These are phyloP conservation scores for Cladosporium sp. DNA, from an alignment of 2,329 filamentous ascomycete genomes.

Conservation along the genomic window DNA sequence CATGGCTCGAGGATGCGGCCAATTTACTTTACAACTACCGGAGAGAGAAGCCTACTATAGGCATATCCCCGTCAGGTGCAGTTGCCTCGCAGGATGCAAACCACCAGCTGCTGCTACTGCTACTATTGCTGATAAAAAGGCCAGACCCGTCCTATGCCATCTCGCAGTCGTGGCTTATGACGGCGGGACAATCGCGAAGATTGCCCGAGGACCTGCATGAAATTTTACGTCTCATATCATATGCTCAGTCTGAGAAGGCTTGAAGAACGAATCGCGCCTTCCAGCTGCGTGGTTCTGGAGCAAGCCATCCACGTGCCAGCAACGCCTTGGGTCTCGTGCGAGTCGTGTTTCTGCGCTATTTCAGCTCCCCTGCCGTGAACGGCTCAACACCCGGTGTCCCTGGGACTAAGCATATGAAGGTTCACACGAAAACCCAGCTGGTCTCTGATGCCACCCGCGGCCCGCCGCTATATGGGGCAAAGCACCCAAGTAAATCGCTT, in stretches of 20 bases:
- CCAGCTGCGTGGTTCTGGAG: not conserved
- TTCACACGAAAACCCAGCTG: conserved; percentile 2
- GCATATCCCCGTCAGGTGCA: conserved; percentile 1
- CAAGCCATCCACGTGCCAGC: not conserved
- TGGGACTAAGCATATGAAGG: not conserved
- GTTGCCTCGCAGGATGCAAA: not conserved
- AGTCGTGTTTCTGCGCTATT: not conserved
- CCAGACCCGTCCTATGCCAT: not conserved
- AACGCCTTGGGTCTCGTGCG: not conserved
- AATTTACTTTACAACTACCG: conserved; percentile 1
- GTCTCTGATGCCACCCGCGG: not conserved
- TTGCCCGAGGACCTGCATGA: not conserved
- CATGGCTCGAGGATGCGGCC: not conserved
- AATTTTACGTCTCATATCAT: not conserved
- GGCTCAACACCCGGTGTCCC: not conserved
- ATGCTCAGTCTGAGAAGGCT: not conserved
- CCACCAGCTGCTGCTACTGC: not conserved
- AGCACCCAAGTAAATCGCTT: not conserved
- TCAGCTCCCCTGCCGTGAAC: not conserved
- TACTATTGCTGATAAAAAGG: not conserved
- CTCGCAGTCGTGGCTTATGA: not conserved
- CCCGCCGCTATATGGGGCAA: not conserved
- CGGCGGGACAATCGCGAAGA: not conserved
- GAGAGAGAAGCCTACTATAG: not conserved
- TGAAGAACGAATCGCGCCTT: not conserved